phyloP scores from a whole-genome alignment of 768 basidiomycete genomes.

The Cystofilobasidium bisporidii region DNA sequence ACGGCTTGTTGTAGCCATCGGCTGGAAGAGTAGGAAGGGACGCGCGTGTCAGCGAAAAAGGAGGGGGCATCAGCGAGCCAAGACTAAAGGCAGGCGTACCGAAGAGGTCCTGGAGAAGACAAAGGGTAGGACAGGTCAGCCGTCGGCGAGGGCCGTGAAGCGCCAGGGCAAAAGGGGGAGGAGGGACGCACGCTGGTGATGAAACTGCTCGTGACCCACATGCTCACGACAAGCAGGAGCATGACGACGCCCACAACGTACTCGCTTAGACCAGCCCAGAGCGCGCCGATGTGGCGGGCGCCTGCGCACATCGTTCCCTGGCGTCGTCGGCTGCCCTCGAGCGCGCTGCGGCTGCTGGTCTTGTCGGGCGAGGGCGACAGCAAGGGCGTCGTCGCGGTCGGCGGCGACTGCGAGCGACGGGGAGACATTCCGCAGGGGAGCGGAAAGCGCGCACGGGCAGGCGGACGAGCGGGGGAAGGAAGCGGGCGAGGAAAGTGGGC shows the following conservation, averaged over 20 bases:
- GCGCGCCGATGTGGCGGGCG: not conserved
- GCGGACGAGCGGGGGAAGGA: too few species aligned
- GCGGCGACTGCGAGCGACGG: not conserved
- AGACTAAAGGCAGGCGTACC: not conserved
- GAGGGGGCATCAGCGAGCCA: not conserved
- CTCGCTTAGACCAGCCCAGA: not conserved
- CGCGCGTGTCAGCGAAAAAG: not conserved
- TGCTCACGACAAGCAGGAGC: slow-evolving; percentile 11
- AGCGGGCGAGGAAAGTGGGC: too few species aligned
- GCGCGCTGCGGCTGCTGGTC: not conserved
- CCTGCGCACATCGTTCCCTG: not conserved
- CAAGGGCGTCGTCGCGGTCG: not conserved
- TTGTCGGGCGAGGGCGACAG: not conserved
- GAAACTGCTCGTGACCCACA: slow-evolving; percentile 21
- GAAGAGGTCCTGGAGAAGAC: slow-evolving; percentile 19
- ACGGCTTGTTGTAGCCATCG: slow-evolving; percentile 28
- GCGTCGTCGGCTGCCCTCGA: not conserved
- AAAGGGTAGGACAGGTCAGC: not conserved
- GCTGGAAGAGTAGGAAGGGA: slow-evolving; percentile 3
- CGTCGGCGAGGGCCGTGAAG: not conserved
- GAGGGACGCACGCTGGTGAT: slow-evolving; percentile 18
- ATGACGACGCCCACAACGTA: slow-evolving; percentile 16
- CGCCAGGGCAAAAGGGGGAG: not conserved
- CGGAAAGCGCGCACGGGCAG: too few species aligned
- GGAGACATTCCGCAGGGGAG: not conserved